Base-by-base conservation (phyloP, 257 asterid genomes). In the Prunella vulgaris region DNA sequence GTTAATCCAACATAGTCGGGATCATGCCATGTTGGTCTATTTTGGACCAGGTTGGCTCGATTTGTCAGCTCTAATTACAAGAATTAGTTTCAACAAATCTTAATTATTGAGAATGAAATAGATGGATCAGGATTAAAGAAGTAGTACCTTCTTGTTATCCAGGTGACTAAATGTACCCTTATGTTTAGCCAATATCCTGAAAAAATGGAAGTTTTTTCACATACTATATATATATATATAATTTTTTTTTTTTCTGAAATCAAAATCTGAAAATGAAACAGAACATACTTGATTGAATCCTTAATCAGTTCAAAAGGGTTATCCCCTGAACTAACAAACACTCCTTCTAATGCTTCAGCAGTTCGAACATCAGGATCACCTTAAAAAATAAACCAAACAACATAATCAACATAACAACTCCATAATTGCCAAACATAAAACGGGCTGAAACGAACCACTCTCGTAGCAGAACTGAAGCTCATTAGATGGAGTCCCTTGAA, bases 401-500 rank as follows among this genome's bases (percentile, higher is more conserved):
- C 42, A 53, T 25, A 46, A 24, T 30, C 38, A 49, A 21, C 6
- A 48, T 40, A 53, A 25, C 12, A 52, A 9, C n/a, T 17, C 37
- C 70, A 52, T 7, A 56, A 30, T 12, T 13, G 4, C 4, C 17
- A 0, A 9, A 71, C n/a, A 56, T 2, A 17, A 10, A 74, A 69
- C 33, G 18, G 20, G 2, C 3, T 54, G 37, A 4, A 12, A 74
- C 81, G 15, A 38, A 80, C 95, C 90, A 40, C 95, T 87, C 76
- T 87, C 92, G 59, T 73, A 67, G 70, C 96, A 87, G 73, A 89
- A 79, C 1, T 82, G 81, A 24, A 89, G 87, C 79, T 85, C 88
- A 46, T 83, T 80, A 2, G 83, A 7, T 5, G 60, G 51, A 70
- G 78, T 74, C 53, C 95, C 95, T 53, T 84, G 90, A n/a, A 89